Evolutionary conservation across 805 yeast genomes (phyloP), one percentile per base, ranked within the genome.

Genomic region (Gaillardinia entomophila): DNA sequence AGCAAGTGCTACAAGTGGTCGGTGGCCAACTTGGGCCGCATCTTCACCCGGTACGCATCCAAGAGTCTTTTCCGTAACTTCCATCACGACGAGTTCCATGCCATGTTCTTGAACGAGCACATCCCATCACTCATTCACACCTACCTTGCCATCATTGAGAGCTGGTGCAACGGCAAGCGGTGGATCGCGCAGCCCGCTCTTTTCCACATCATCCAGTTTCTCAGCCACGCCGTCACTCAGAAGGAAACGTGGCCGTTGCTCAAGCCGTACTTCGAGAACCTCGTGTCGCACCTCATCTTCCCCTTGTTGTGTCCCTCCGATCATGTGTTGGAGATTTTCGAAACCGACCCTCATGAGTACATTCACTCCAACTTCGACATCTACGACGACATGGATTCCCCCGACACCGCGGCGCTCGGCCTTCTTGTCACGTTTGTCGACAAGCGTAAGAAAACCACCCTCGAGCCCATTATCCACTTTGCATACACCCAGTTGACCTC

Each of bases 321-420:
- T 33, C 77, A 72, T 5, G 75, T 77, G 13, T 62, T 86, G 35
- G 94, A 84, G 43, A 57, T 75, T 4, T 89, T 84, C 60, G 94
- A 87, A 40, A 77, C 73, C 40, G 96, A 89, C 46, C 96, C 96
- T 3, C 82, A 77, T 35, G 96, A 88, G 52, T 92, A 86, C 53
- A 77, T 90, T 34, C 84, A 86, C 54, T 66, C 79, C 32, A 73
- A 73, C 33, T 69, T 87, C 46, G 68, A 63, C 41, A 45, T 52
- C 23, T 55, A 81, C 44, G 92, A 82, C 33, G 77, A 69, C 26
- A 48, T 62, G 25, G 66, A 58, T 38, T 70, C 87, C 2, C 84
- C 95, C 5, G 95, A 87, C 52, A 65, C 75, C 28, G 94, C 95
- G 2, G 90, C 96, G 2, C 64, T 82, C 33, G 74, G 79, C 7